Evolutionary conservation across 1,139 yeast species (phyloP).

Genomic region (Nakaseomyces sp.): DNA sequence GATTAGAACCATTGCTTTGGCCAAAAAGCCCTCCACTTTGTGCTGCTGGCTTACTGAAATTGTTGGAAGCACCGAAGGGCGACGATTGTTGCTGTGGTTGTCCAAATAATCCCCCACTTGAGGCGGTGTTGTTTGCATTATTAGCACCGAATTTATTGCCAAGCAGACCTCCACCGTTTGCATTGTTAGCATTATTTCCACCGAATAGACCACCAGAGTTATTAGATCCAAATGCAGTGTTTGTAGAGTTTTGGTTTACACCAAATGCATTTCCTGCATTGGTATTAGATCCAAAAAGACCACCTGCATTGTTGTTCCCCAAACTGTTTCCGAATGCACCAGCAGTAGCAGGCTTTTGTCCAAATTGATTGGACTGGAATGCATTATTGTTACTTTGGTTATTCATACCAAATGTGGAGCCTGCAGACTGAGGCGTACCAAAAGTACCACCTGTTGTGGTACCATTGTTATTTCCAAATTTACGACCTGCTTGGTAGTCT

Average conservation of each 20-base stretch:
- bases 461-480: slow-evolving; percentile 28
- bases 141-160: slow-evolving; percentile 13
- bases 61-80: slow-evolving; percentile 9
- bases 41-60: slow-evolving; percentile 11
- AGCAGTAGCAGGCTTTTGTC: slow-evolving; percentile 15
- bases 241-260: slow-evolving; percentile 8
- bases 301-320: slow-evolving; percentile 32
- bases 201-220: slow-evolving; percentile 29
- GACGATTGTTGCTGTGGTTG: slow-evolving; percentile 17
- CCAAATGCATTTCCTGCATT: slow-evolving; percentile 15
- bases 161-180: slow-evolving; percentile 22
- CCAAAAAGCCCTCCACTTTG: slow-evolving; percentile 19
- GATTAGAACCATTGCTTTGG: slow-evolving; percentile 5
- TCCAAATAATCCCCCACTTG: slow-evolving; percentile 35
- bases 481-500: slow-evolving; percentile 74
- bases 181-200: slow-evolving; percentile 14
- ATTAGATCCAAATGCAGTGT: slow-evolving; percentile 10
- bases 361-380: slow-evolving; percentile 22
- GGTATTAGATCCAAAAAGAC: slow-evolving; percentile 31
- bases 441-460: slow-evolving; percentile 29
- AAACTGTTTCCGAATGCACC: slow-evolving; percentile 9
- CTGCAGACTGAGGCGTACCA: slow-evolving; percentile 18
- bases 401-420: slow-evolving; percentile 11
- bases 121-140: slow-evolving; percentile 18
- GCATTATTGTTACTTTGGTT: slow-evolving; percentile 15